Conservation (phyloP, 352 stramenopile species). For the Globisporangium parvum region DNA sequence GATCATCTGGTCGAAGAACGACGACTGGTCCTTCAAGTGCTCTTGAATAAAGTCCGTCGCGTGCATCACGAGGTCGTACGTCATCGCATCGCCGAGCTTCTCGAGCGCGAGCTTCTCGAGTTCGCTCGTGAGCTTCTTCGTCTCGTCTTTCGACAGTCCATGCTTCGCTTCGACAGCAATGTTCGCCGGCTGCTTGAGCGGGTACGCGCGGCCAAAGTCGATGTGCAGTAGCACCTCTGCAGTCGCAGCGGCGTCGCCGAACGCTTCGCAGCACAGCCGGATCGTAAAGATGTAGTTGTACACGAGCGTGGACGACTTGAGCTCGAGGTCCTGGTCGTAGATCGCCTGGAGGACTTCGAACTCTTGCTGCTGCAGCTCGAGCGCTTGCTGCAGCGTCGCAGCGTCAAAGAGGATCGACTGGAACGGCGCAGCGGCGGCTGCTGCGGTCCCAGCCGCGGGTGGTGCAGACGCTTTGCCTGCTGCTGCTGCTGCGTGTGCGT, state of each 20-base stretch:
- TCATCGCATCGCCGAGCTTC: conserved; percentile 67
- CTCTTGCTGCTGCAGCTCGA: conserved; percentile 70
- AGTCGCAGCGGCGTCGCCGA: conserved; percentile 23
- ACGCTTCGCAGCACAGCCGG: conserved; percentile 48
- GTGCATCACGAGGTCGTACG: conserved; percentile 82
- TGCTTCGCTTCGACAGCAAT: conserved; percentile 64
- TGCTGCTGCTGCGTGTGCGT: not conserved
- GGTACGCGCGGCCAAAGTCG: conserved; percentile 61
- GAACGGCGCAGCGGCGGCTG: conserved; percentile 12
- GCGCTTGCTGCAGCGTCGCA: conserved; percentile 36
- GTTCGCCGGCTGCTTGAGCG: conserved; percentile 54
- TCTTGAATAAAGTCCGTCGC: conserved; percentile 79
- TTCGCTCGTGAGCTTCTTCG: conserved; percentile 39
- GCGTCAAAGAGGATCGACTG: conserved; percentile 25
- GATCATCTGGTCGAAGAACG: conserved; percentile 87
- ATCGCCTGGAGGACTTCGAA: conserved; percentile 81
- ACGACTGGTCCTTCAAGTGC: conserved; percentile 77
- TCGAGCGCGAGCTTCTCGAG: conserved; percentile 54
- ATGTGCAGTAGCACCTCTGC: conserved; percentile 74
- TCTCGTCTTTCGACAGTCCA: conserved; percentile 66
- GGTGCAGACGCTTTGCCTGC: not conserved
- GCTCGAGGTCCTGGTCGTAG: conserved; percentile 62
- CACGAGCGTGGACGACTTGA: conserved; percentile 69
- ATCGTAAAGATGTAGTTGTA: conserved; percentile 85
- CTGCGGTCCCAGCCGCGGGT: not conserved